phyloP scores from a whole-genome alignment of 106 monocot species.

The Acorus gramineus region DNA sequence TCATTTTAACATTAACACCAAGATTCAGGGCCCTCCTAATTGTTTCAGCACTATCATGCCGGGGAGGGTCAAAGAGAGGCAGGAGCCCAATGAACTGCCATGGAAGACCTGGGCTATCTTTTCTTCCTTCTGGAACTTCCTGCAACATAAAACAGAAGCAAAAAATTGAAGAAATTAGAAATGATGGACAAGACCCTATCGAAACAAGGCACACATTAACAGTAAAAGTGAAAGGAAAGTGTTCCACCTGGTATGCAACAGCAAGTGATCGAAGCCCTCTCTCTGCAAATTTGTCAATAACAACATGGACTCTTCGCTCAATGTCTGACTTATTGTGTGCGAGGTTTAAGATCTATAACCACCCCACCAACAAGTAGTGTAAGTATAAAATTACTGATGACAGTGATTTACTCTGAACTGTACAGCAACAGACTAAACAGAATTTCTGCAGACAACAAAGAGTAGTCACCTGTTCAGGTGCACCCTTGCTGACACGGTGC shows the following conservation, averaged over 20 bases:
- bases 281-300: constrained; percentile 98
- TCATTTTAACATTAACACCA: constrained; percentile 96
- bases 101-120: constrained; percentile 72
- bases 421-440: no score
- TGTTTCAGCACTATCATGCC: constrained; percentile 96
- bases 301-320: constrained; percentile 81
- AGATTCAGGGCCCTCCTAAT: constrained; percentile 86
- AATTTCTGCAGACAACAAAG: constrained; percentile 6
- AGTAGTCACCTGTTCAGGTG: constrained; percentile 21
- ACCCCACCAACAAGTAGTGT: neutral
- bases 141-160: constrained; percentile 16
- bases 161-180: neutral
- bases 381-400: neutral
- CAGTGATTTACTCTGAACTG: no score
- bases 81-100: constrained; percentile 85
- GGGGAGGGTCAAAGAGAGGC: constrained; percentile 90
- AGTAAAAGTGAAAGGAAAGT: neutral
- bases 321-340: constrained; percentile 90
- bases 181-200: neutral
- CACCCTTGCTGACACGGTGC: constrained; percentile 34
- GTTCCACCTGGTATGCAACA: constrained; percentile 76
- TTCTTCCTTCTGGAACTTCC: constrained; percentile 83
- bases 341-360: constrained; percentile 76
- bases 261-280: constrained; percentile 92
- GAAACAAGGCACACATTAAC: neutral